Base-by-base conservation (phyloP, 768 basidiomycete species). In the Russula virescens region DNA sequence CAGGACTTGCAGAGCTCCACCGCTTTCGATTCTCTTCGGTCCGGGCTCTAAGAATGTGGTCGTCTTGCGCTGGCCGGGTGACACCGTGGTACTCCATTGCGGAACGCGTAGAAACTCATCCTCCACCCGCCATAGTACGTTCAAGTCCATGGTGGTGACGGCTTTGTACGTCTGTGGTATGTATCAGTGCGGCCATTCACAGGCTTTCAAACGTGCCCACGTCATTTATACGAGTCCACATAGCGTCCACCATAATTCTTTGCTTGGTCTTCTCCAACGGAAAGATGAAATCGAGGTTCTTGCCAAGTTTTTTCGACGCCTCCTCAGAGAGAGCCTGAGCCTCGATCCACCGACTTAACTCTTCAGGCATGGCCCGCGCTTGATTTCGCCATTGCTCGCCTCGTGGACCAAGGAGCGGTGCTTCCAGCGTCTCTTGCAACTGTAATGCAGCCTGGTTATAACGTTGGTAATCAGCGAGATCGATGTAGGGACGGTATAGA, bases 321-420 rank as follows among this genome's bases (percentile, higher is more conserved):
- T 78, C 74, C 55, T 76, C 75, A 0, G 90, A 91, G 62, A 76
- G 76, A 52, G 83, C 70, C 68, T 88, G 84, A 4, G 89, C 88
- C 64, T 89, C 85, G 1, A 83, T 70, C 88, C 89, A 93, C 53
- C 69, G 68, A 60, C 86, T 81, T 64, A 84, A 88, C 45, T 79
- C 79, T 55, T 82, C 80, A 5, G 87, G 83, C 77, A 83, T 84
- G 50, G 78, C 70, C 42, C 79, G 81, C 18, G 77, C 71, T 42
- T 76, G 73, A 8, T 74, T 72, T 69, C 78, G 83, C 80, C 83
- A 87, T 28, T 70, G 69, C 48, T 81, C 76, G 43, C 80, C 82
- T 16, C 85, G 80, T 4, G 80, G 73, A 2, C 82, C 82, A 43
- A 85, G 74, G 38, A 93, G 73, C 2, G 86, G 83, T 18, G 76